Percentiles rank a stretch among this genome's conserved stretches.
Conservation (phyloP, 768 basidiomycete genomes). For the Suillus plorans region DNA sequence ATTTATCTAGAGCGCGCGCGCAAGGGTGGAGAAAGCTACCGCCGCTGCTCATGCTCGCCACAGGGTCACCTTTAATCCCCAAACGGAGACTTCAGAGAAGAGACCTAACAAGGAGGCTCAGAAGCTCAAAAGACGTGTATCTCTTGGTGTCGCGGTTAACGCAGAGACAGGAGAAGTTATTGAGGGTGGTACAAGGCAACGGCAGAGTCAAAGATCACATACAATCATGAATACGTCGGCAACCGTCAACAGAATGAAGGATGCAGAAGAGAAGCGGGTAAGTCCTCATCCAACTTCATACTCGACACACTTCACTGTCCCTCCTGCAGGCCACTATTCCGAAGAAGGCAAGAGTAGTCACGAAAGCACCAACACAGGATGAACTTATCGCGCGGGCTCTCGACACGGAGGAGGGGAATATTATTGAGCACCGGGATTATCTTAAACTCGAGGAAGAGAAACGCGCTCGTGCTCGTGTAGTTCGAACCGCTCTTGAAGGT, state of each 20-base stretch:
- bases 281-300: not conserved
- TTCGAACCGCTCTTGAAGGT: slow-evolving; percentile 60
- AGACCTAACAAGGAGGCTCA: slow-evolving; percentile 20
- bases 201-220: slow-evolving; percentile 65
- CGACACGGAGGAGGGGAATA: slow-evolving; percentile 86
- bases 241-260: slow-evolving; percentile 62
- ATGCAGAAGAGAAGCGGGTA: slow-evolving; percentile 63
- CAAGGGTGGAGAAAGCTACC: slow-evolving; percentile 59
- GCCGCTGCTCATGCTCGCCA: slow-evolving; percentile 68
- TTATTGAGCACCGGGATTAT: slow-evolving; percentile 75
- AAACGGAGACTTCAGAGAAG: slow-evolving; percentile 32
- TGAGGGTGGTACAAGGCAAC: slow-evolving; percentile 31
- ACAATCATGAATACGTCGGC: slow-evolving; percentile 73
- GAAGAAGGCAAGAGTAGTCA: slow-evolving; percentile 57
- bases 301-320: not conserved
- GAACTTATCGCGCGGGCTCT: slow-evolving; percentile 82
- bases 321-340: slow-evolving; percentile 51
- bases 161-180: slow-evolving; percentile 63
- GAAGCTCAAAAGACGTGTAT: slow-evolving; percentile 47
- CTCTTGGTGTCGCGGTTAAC: slow-evolving; percentile 53
- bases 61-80: slow-evolving; percentile 66
- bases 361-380: slow-evolving; percentile 67
- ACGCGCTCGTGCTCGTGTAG: slow-evolving; percentile 59
- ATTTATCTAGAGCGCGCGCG: slow-evolving; percentile 46
- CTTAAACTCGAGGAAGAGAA: slow-evolving; percentile 81